Conservation (phyloP, 352 stramenopile genomes). For the Phytopythium oedochilum region DNA sequence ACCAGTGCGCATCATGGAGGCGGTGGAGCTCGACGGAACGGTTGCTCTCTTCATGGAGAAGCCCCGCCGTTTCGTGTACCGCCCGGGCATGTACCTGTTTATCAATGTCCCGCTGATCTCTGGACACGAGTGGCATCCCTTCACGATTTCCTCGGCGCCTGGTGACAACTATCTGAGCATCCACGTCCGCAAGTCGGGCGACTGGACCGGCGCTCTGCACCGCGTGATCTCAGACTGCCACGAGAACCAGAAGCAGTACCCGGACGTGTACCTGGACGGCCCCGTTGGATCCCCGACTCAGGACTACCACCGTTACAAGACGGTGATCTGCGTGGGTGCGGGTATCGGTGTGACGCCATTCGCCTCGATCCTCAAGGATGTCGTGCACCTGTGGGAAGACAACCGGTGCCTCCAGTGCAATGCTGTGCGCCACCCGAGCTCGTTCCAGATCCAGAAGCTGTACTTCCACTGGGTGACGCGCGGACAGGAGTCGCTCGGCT, state of each 20-base stretch:
- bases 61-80: constrained; percentile 64
- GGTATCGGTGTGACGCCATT: constrained; percentile 85
- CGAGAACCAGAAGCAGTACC: constrained; percentile 56
- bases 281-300: constrained; percentile 70
- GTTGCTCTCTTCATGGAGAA: constrained; percentile 77
- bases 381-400: constrained; percentile 71
- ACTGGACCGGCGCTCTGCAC: constrained; percentile 66
- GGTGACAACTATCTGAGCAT: constrained; percentile 79
- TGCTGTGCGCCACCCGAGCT: constrained; percentile 57
- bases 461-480: constrained; percentile 89
- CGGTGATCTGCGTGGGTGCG: constrained; percentile 63
- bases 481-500: constrained; percentile 70
- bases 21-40: constrained; percentile 59
- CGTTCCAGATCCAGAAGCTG: constrained; percentile 77
- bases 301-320: constrained; percentile 75
- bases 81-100: constrained; percentile 85
- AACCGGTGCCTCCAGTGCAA: constrained; percentile 76
- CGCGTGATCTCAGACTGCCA: constrained; percentile 61
- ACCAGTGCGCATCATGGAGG: constrained; percentile 62
- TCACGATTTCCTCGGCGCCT: constrained; percentile 88
- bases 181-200: constrained; percentile 69
- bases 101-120: constrained; percentile 84
- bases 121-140: constrained; percentile 87
- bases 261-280: constrained; percentile 67
- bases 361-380: constrained; percentile 72